phyloP scores from a whole-genome alignment of 2,329 filamentous ascomycete species.

The Bipolaris victoriae region DNA sequence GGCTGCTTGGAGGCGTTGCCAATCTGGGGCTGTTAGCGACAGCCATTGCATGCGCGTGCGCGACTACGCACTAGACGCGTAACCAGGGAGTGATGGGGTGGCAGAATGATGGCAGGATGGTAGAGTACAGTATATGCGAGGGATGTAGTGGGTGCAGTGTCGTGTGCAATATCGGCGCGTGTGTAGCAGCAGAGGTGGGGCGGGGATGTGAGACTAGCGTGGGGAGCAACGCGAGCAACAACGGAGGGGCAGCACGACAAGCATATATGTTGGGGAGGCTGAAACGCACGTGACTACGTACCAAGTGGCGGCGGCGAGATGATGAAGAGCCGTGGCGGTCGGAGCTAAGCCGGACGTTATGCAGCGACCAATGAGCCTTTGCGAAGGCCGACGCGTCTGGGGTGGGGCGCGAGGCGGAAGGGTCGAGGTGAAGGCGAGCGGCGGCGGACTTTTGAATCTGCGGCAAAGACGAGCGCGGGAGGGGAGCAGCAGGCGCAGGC shows the following conservation, averaged over 20 bases:
- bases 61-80: slow-evolving; percentile 28
- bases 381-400: slow-evolving; percentile 32
- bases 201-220: slow-evolving; percentile 26
- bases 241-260: slow-evolving; percentile 28
- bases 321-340: slow-evolving; percentile 19
- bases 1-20: slow-evolving; percentile 17
- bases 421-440: slow-evolving; percentile 18
- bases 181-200: slow-evolving; percentile 19
- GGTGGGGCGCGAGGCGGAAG: slow-evolving; percentile 27
- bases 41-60: slow-evolving; percentile 20
- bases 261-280: slow-evolving; percentile 36
- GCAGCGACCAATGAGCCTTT: background rate
- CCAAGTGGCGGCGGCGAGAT: slow-evolving; percentile 29
- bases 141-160: too few species aligned
- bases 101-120: background rate
- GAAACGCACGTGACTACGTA: slow-evolving; percentile 47
- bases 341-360: slow-evolving; percentile 37
- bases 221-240: slow-evolving; percentile 18
- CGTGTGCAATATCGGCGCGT: slow-evolving; percentile 16
- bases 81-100: slow-evolving; percentile 13
- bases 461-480: background rate
- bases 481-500: background rate
- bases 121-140: too few species aligned
- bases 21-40: slow-evolving; percentile 25
- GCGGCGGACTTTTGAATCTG: slow-evolving; percentile 28